Evolutionary conservation across 768 basidiomycete species (phyloP).

Genomic region (Leccinum arenicola): DNA sequence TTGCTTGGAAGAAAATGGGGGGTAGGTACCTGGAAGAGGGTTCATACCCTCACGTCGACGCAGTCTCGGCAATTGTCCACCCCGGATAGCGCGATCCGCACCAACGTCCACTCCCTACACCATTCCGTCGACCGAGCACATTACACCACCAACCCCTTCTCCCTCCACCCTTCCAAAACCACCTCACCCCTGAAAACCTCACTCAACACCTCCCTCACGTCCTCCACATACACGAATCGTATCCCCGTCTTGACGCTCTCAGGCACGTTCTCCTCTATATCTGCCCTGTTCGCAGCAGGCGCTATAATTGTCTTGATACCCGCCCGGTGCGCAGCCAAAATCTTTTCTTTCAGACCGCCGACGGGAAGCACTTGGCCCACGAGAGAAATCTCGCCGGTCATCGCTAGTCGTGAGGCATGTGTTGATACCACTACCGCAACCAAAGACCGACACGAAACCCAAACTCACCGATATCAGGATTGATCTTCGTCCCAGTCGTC

Average conservation of each 20-base stretch:
- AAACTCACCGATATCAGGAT: constrained; percentile 81
- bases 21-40: not conserved
- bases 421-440: not conserved
- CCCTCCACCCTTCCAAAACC: constrained; percentile 64
- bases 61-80: not conserved
- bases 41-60: not conserved
- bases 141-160: constrained; percentile 42
- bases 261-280: constrained; percentile 97
- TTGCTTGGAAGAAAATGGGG: not conserved
- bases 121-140: not conserved
- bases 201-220: constrained; percentile 83
- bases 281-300: constrained; percentile 84
- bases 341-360: constrained; percentile 95
- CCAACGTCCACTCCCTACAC: not conserved
- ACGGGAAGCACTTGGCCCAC: constrained; percentile 96
- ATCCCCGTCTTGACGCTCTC: constrained; percentile 95
- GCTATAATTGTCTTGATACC: constrained; percentile 92
- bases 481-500: constrained; percentile 80
- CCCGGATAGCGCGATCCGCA: not conserved
- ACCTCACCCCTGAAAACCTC: constrained; percentile 77
- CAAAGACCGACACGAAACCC: not conserved
- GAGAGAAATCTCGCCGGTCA: constrained; percentile 98
- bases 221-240: constrained; percentile 92
- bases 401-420: constrained; percentile 56
- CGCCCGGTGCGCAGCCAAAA: constrained; percentile 93